phyloP scores from a whole-genome alignment of 2,329 filamentous ascomycete species.

The Lasiodiplodia gonubiensis region DNA sequence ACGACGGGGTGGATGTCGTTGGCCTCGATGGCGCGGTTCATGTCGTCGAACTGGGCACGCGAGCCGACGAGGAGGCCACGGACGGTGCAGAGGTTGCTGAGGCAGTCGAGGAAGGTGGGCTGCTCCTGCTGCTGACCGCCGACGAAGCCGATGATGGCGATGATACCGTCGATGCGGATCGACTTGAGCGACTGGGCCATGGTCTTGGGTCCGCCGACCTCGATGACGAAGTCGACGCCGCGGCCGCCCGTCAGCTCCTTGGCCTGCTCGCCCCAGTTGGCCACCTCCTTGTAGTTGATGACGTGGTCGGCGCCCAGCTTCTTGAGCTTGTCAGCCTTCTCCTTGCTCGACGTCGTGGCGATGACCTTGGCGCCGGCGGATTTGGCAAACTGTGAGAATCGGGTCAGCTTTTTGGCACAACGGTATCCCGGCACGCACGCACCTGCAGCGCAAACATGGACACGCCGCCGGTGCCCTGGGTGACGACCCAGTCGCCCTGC shows the following conservation, averaged over 20 bases:
- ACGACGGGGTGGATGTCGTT: constrained; percentile 65
- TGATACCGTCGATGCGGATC: constrained; percentile 60
- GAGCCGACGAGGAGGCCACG: constrained; percentile 64
- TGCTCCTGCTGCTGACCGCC: constrained; percentile 56
- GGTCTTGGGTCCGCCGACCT: constrained; percentile 70
- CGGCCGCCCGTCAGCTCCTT: constrained; percentile 56
- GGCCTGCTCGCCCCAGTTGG: constrained; percentile 61
- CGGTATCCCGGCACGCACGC: constrained; percentile 36
- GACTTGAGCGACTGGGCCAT: constrained; percentile 59
- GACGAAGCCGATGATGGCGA: constrained; percentile 64
- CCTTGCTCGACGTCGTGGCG: constrained; percentile 60
- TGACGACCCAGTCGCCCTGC: constrained; percentile 60
- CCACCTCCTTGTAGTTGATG: constrained; percentile 61
- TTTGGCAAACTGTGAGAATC: constrained; percentile 49
- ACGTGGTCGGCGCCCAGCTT: constrained; percentile 61
- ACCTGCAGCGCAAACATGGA: constrained; percentile 68
- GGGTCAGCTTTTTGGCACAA: constrained; percentile 12
- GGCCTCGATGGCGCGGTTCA: constrained; percentile 64
- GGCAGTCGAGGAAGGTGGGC: constrained; percentile 58
- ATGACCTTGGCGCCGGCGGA: constrained; percentile 63
- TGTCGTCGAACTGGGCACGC: constrained; percentile 62
- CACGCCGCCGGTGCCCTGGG: constrained; percentile 74
- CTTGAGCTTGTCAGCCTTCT: constrained; percentile 58
- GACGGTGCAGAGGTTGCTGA: constrained; percentile 60
- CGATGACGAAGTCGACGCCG: constrained; percentile 68